Evolutionary conservation across 495 filamentous ascomycete genomes (phyloP).

Genomic region (Lineolata rhizophorae): DNA sequence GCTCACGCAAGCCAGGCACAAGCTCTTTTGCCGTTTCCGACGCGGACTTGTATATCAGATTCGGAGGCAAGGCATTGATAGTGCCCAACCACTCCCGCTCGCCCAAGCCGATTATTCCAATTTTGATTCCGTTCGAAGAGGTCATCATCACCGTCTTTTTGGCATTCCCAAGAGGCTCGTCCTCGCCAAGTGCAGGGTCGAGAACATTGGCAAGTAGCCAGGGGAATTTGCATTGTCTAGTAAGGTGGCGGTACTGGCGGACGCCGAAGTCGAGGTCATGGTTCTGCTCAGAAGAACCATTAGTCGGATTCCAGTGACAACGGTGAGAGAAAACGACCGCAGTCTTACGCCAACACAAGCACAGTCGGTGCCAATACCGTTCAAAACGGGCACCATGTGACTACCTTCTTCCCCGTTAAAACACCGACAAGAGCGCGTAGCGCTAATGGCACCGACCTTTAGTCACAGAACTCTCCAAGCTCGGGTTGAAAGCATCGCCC

Average conservation of each 20-base stretch:
- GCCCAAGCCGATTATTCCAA: conserved; percentile 67
- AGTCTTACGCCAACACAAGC: conserved; percentile 54
- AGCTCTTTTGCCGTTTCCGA: conserved; percentile 46
- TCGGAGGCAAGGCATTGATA: conserved; percentile 62
- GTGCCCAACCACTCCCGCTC: conserved; percentile 69
- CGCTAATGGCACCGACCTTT: conserved; percentile 32
- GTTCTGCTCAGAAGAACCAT: conserved; percentile 26
- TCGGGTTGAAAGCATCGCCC: conserved; percentile 82
- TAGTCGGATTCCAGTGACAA: neutral
- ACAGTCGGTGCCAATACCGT: conserved; percentile 49
- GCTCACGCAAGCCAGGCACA: conserved; percentile 41
- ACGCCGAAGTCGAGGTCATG: conserved; percentile 93
- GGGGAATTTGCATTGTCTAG: conserved; percentile 56
- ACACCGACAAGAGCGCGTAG: conserved; percentile 1
- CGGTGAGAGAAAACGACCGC: neutral
- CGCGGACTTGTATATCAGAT: conserved; percentile 61
- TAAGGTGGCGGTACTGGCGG: conserved; percentile 48
- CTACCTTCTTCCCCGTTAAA: conserved; percentile 19
- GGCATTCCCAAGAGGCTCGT: conserved; percentile 45
- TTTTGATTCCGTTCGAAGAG: conserved; percentile 60
- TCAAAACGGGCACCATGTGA: conserved; percentile 81
- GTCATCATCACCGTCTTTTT: conserved; percentile 49
- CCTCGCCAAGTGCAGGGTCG: conserved; percentile 52
- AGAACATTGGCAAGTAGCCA: conserved; percentile 78
- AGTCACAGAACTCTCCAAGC: conserved; percentile 63